Base-by-base conservation (phyloP, 139 green algal species). In the Haematococcus lacustris region DNA sequence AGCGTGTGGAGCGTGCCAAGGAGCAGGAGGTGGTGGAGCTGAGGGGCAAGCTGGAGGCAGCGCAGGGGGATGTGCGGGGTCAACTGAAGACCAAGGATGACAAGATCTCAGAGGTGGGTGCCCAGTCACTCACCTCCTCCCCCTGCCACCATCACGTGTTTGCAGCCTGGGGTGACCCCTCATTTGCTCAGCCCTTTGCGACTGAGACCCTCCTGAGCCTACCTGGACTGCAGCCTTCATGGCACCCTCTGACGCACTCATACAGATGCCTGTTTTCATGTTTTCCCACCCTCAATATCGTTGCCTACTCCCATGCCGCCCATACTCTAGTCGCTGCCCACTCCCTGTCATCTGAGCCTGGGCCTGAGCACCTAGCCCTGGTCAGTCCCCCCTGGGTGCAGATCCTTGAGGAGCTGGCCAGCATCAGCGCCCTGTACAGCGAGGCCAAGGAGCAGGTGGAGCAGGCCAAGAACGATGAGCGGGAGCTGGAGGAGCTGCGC, bases 401-500 rank as follows among this genome's bases (percentile, higher is more conserved):
- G 78, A 72, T 85, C 51, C 80, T 89, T 71, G 89, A 96, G 77
- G 88, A 94, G 70, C 83, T 94, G 41, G 87, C 84, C 40, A 87
- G 81, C 69, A 89, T 83, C 47, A 82, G 81, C 64, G 80, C 78
- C 33, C 65, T 88, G 75, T 86, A 83, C 75, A 78, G 75, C n/a
- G 80, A 86, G 72, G 77, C 78, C 40, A 83, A 83, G 61, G 51
- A 40, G 1, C 78, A 85, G 70, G 71, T 91, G 37, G 78, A 86
- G 38, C 79, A 91, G 81, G 71, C 76, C 21, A 76, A 83, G 59
- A 73, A 70, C 39, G 83, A 92, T 59, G 69, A 84, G 32, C 70
- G 77, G 37, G 94, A 98, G 88, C 80, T 98, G 70, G 85, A 93
- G 38, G 93, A 97, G 73, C 86, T 98, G 76, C 80, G 94, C 1